Base-by-base conservation (phyloP, 2,329 filamentous ascomycete genomes). In the Colletotrichum tanaceti region DNA sequence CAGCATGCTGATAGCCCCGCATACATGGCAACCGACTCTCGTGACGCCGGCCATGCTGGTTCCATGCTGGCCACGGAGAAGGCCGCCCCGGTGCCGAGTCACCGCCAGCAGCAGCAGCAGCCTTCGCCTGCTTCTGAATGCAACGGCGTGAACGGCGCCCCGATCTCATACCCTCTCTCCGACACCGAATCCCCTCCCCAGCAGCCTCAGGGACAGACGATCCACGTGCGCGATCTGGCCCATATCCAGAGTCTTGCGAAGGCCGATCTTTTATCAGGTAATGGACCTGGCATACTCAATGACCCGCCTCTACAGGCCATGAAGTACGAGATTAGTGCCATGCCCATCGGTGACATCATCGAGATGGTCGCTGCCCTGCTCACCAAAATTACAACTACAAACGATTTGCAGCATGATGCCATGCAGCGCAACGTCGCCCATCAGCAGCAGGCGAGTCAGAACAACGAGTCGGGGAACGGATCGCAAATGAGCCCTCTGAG, bases 331-430 rank as follows among this genome's bases (percentile, higher is more conserved):
- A 98, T 99, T 74, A 98, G 94, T 81, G 92, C 89, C 61, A 98
- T 99, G 95, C 96, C 96, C 60, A 97, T 98, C 63, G 90, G 91
- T 72, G 95, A 99, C 77, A 93, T 99, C 73, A 99, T 99, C 77
- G 95, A 98, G 80, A 98, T 99, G 96, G 96, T 99, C 4, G 96
- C 96, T 5, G 96, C 94, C 7, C 86, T 99, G 28, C 84, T 99
- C 71, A 97, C 95, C 65, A 98, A 98, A 79, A 99, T 99, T 74
- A 98, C 96, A 6, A 93, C 93, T 4, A 98, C 95, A 65, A 99
- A 99, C 77, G 96, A 99, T 77, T 84, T 91, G 59, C 94, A 98
- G 78, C 95, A 98, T 79, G 93, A 98, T 77, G 92, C 94, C 71
- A 81, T 97, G 72, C 93, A 98, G 79, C 89, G 93, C 64, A 89